phyloP scores from a whole-genome alignment of 106 monocot genomes.

The Dactylorhiza incarnata region DNA sequence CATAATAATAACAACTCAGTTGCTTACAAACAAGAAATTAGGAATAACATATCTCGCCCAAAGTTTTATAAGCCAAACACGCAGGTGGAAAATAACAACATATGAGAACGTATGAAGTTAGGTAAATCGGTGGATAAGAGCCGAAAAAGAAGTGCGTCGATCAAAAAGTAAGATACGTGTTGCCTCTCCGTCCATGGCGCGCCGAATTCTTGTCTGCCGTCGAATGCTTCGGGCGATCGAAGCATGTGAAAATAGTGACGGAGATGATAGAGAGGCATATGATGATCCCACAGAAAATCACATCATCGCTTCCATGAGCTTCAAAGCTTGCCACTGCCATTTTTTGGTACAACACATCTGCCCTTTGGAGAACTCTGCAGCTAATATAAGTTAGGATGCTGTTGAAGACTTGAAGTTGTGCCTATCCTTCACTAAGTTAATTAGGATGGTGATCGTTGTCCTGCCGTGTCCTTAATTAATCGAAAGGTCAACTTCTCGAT shows the following conservation, averaged over 20 bases:
- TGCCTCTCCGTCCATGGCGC: background rate
- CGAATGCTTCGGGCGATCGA: background rate
- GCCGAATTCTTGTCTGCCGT: background rate
- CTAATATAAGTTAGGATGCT: no score
- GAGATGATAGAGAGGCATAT: slow-evolving; percentile 12
- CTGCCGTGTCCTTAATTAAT: background rate
- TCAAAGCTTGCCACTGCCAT: slow-evolving; percentile 4
- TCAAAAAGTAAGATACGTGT: background rate
- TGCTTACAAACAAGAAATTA: no score
- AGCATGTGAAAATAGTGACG: slow-evolving; percentile 6
- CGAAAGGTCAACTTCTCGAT: background rate
- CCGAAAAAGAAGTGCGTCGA: background rate
- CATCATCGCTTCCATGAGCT: slow-evolving; percentile 2
- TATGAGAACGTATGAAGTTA: no score
- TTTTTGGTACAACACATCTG: no score
- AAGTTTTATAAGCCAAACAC: no score
- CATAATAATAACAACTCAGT: no score
- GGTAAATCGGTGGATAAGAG: no score
- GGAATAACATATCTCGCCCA: no score
- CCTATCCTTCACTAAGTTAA: background rate
- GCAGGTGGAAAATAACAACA: no score
- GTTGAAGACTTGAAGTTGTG: background rate
- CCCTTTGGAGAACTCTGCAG: no score
- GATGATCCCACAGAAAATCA: slow-evolving; percentile 15
- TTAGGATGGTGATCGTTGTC: background rate